phyloP scores from a whole-genome alignment of 75 land plant genomes.

The Sequoiadendron giganteum region DNA sequence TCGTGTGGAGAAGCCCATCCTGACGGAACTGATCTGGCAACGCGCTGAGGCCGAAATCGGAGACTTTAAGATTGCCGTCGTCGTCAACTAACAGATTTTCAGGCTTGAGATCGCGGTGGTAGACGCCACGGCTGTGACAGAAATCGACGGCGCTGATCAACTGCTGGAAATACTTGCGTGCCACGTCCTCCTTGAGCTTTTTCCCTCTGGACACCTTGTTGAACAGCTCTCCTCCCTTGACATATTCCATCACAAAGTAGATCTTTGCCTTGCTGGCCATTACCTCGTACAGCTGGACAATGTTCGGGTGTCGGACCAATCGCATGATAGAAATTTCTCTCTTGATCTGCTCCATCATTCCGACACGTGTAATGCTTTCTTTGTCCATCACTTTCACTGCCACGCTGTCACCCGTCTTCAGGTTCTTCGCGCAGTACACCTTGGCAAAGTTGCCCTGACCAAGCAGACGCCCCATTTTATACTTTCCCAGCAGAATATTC shows the following conservation, averaged over 20 bases:
- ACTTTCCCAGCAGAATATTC: slow-evolving; percentile 11
- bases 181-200: slow-evolving; percentile 35
- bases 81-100: slow-evolving; percentile 61
- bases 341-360: slow-evolving; percentile 38
- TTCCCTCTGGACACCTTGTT: slow-evolving; percentile 21
- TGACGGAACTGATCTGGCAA: slow-evolving; percentile 36
- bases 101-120: slow-evolving; percentile 58
- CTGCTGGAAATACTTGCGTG: slow-evolving; percentile 44
- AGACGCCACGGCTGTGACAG: slow-evolving; percentile 53
- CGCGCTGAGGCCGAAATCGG: slow-evolving; percentile 62
- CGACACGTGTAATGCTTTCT: slow-evolving; percentile 17
- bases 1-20: slow-evolving; percentile 65
- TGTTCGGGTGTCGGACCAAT: slow-evolving; percentile 41
- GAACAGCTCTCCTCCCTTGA: slow-evolving; percentile 47
- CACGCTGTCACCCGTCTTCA: slow-evolving; percentile 20
- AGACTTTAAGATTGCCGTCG: slow-evolving; percentile 47
- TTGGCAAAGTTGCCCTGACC: slow-evolving; percentile 34
- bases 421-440: slow-evolving; percentile 25
- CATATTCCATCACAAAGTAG: slow-evolving; percentile 43
- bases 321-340: slow-evolving; percentile 42
- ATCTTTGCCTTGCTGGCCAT: slow-evolving; percentile 45
- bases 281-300: slow-evolving; percentile 50
- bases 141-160: slow-evolving; percentile 39
- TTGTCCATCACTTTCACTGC: slow-evolving; percentile 30
- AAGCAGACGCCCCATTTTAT: slow-evolving; percentile 25